Percentiles rank a stretch among this genome's conserved stretches.
Conservation (phyloP, 108 stramenopile species). For the Epithemia pelagica region DNA sequence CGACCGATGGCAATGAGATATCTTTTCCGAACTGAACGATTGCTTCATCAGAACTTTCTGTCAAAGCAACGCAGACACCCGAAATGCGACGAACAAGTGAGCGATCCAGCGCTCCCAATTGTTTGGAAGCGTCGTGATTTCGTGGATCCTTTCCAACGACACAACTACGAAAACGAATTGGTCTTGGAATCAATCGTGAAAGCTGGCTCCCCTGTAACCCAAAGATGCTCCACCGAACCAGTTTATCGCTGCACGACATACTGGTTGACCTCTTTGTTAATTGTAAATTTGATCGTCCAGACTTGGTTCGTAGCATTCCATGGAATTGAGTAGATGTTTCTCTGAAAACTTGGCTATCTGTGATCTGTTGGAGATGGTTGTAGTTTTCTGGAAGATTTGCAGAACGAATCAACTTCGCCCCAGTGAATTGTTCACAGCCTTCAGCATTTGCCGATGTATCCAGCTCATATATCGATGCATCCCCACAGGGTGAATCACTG, state of each 20-base stretch:
- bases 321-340: conserved; percentile 54
- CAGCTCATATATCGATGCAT: conserved; percentile 80
- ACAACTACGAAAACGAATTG: conserved; percentile 49
- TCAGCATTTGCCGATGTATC: conserved; percentile 16
- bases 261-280: conserved; percentile 60
- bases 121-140: conserved; percentile 13
- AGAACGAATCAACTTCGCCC: conserved; percentile 79
- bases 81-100: conserved; percentile 41
- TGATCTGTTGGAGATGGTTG: neutral
- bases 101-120: conserved; percentile 47
- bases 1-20: neutral
- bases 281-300: conserved; percentile 83
- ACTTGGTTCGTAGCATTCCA: conserved; percentile 77
- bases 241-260: conserved; percentile 90
- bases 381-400: neutral
- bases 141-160: conserved; percentile 64
- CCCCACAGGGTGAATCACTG: conserved; percentile 91
- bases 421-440: conserved; percentile 60
- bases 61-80: neutral
- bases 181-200: conserved; percentile 30
- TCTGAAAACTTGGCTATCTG: conserved; percentile 34
- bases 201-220: conserved; percentile 70
- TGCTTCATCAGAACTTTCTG: neutral
- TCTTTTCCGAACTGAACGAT: neutral
- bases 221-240: conserved; percentile 75